Evolutionary conservation across 2,329 filamentous ascomycete genomes (phyloP), one percentile per base, ranked within the genome.

Genomic region (Aspergillus melleus): DNA sequence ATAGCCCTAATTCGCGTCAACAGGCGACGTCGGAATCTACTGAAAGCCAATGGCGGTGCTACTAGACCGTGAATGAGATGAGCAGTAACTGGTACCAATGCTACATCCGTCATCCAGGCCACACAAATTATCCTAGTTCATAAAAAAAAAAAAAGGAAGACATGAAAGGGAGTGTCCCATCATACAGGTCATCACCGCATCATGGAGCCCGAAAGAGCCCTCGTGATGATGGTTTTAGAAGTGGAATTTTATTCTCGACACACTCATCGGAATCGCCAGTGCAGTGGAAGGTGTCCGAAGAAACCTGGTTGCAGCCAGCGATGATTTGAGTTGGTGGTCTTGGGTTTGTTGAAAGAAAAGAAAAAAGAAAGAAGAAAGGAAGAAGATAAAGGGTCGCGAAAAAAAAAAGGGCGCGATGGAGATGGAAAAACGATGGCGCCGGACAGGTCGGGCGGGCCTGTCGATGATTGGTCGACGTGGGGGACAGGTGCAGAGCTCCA

Each of bases 221-320:
- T 91, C 88, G 86, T 87, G 84, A 87, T 85, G 84, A 91, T 88
- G 88, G 89, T 91, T 91, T 91, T 91, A 89, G 81, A 88, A 86
- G 85, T 84, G 88, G 84, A 77, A 75, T 77, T 59, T 83, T 81
- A 71, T 78, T 91, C 88, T 91, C 79, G 88, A 89, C 88, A 78
- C 82, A 84, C 84, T 77, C 84, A 85, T 86, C 86, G 85, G 86
- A 89, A 81, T 88, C 85, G 83, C 81, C 86, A 89, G 84, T 81
- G 82, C 83, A 85, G 83, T 87, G 79, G 73, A 70, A 73, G 68
- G 61, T 64, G 64, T 71, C 66, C 69, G 61, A 55, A 58, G 59
- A 65, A 69, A 62, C 22, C 42, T 30, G 19, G 54, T 61, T 66
- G 82, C 81, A 83, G 81, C 84, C 85, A 85, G 81, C 84, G 84